These are phyloP conservation scores for Xerocomellus amylosporus DNA, from an alignment of 768 basidiomycete genomes.

Conservation along the genomic window DNA sequence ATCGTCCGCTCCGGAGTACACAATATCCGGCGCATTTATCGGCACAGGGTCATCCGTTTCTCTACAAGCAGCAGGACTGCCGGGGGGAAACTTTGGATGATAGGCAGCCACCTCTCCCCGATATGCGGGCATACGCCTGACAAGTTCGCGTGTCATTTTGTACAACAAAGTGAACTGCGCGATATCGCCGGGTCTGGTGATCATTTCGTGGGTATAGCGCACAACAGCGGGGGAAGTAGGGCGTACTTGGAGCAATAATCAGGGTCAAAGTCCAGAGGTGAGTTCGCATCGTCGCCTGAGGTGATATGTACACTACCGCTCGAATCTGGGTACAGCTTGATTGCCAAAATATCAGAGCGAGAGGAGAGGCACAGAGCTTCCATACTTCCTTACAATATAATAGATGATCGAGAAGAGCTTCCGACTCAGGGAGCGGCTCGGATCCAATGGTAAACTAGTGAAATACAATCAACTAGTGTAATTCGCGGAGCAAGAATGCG, in stretches of 20 bases:
- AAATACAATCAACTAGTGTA: not conserved
- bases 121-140: conserved; percentile 47
- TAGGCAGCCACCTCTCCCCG: conserved; percentile 16
- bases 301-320: conserved; percentile 48
- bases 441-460: conserved; percentile 26
- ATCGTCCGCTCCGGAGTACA: conserved; percentile 36
- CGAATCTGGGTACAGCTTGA: conserved; percentile 44
- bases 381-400: not conserved
- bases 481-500: not conserved
- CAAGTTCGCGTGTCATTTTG: conserved; percentile 53
- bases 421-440: conserved; percentile 8
- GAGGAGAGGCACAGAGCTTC: no score
- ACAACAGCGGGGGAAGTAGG: not conserved
- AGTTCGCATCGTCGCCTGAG: conserved; percentile 40
- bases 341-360: not conserved
- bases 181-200: conserved; percentile 13
- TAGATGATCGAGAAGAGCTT: conserved; percentile 27
- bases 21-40: conserved; percentile 30
- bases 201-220: not conserved
- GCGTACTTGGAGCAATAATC: conserved; percentile 44
- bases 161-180: conserved; percentile 37
- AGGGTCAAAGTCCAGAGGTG: conserved; percentile 44
- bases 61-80: conserved; percentile 28
- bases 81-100: conserved; percentile 31
- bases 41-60: conserved; percentile 20